phyloP scores from a whole-genome alignment of 164 flowering plant genomes.

The Liquidambar formosana region DNA sequence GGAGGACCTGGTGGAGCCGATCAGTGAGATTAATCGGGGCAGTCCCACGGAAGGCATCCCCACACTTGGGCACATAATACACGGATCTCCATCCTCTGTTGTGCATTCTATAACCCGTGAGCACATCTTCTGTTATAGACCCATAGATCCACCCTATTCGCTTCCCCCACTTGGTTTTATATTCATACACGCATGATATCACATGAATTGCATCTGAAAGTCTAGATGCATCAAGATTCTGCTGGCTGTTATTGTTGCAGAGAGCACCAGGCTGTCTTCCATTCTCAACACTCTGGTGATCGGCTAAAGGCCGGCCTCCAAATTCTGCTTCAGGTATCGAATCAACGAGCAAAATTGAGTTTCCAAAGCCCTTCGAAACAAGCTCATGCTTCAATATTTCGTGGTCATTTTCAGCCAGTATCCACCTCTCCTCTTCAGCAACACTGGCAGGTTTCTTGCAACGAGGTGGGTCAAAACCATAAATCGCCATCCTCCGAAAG shows the following conservation, averaged over 20 bases:
- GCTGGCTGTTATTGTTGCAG: constrained; percentile 44
- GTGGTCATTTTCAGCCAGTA: constrained; percentile 47
- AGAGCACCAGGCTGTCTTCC: constrained; percentile 88
- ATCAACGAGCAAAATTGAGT: constrained; percentile 70
- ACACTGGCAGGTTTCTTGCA: constrained; percentile 25
- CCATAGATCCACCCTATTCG: constrained; percentile 87
- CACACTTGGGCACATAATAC: constrained; percentile 72
- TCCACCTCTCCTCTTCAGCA: constrained; percentile 14
- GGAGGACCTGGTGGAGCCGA: constrained; percentile 82
- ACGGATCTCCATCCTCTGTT: constrained; percentile 80
- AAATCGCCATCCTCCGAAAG: constrained; percentile 78
- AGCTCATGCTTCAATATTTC: constrained; percentile 48
- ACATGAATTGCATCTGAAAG: constrained; percentile 48
- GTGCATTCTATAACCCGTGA: constrained; percentile 87
- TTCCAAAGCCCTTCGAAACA: constrained; percentile 77
- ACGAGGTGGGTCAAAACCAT: constrained; percentile 82
- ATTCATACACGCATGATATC: constrained; percentile 66
- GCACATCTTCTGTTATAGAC: constrained; percentile 83
- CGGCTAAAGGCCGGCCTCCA: constrained; percentile 87
- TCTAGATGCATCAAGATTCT: constrained; percentile 73
- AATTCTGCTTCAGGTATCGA: constrained; percentile 79
- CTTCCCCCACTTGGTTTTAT: constrained; percentile 85
- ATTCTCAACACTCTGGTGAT: constrained; percentile 64
- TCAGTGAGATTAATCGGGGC: constrained; percentile 90
- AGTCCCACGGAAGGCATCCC: constrained; percentile 83